Conservation (phyloP, 2,329 filamentous ascomycete genomes). For the Westerdykella ornata region DNA sequence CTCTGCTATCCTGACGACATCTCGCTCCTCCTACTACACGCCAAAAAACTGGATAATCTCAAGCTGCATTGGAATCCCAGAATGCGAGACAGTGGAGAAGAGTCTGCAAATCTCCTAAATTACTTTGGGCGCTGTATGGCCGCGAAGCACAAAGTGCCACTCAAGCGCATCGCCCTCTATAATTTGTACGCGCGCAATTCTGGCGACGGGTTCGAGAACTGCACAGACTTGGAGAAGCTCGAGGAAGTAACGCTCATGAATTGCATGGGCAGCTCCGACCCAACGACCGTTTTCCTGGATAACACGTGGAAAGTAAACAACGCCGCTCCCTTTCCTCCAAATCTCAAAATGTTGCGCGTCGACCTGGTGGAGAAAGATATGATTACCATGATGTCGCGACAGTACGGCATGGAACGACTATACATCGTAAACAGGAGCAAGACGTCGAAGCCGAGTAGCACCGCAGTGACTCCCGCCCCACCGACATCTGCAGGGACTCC, state of each 20-base stretch:
- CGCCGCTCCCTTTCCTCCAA: constrained; percentile 20
- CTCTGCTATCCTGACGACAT: constrained; percentile 60
- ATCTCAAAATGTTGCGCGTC: constrained; percentile 44
- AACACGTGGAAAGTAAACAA: constrained; percentile 45
- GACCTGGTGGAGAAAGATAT: constrained; percentile 45
- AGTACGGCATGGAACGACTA: constrained; percentile 44
- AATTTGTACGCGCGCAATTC: constrained; percentile 53
- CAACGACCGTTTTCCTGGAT: constrained; percentile 50
- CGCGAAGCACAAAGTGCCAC: constrained; percentile 40
- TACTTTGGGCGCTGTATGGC: constrained; percentile 52
- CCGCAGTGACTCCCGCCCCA: constrained; percentile 21
- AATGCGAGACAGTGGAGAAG: constrained; percentile 54
- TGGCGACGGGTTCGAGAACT: constrained; percentile 39
- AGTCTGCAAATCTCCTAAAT: constrained; percentile 48
- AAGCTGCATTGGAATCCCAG: constrained; percentile 56
- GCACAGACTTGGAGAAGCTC: constrained; percentile 39
- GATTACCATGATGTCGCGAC: constrained; percentile 38
- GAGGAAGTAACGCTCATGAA: constrained; percentile 51
- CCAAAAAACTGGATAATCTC: constrained; percentile 49
- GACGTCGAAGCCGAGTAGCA: constrained; percentile 21
- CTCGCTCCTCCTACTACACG: constrained; percentile 49
- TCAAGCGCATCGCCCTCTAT: constrained; percentile 50
- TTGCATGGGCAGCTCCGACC: constrained; percentile 43
- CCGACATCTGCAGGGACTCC: constrained; percentile 19
- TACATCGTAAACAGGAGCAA: constrained; percentile 43